Percentiles rank a stretch among this genome's conserved stretches.
Conservation (phyloP, 768 basidiomycete genomes). For the Tricholoma sp. region DNA sequence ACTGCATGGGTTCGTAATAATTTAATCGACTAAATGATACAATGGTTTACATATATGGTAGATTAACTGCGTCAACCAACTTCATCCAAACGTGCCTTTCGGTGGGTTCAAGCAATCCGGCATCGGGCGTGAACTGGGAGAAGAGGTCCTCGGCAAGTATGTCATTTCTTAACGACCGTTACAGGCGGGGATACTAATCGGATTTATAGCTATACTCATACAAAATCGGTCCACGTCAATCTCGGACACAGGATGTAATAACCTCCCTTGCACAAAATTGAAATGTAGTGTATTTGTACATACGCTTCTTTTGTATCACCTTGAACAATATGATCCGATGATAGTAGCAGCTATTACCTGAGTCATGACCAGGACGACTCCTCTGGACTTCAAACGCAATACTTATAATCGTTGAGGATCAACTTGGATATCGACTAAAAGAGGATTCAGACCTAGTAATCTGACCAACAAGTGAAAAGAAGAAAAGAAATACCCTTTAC, state of each 20-base stretch:
- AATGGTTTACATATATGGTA: conserved; percentile 11
- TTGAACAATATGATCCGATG: too few species aligned
- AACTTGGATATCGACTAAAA: too few species aligned
- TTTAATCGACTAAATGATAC: not conserved
- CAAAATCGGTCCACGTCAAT: conserved; percentile 1
- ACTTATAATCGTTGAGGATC: too few species aligned
- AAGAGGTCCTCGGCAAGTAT: not conserved
- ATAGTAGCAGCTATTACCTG: too few species aligned
- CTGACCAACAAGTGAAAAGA: too few species aligned
- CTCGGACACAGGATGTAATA: not conserved
- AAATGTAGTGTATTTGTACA: too few species aligned
- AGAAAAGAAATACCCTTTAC: too few species aligned
- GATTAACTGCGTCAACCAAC: conserved; percentile 43
- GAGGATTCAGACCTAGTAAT: too few species aligned
- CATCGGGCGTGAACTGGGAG: not conserved
- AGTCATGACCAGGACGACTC: too few species aligned
- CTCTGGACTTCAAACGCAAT: too few species aligned
- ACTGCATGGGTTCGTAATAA: conserved; percentile 58
- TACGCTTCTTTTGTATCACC: too few species aligned
- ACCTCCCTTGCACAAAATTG: not conserved
- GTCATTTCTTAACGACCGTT: not conserved
- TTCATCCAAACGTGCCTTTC: conserved; percentile 33
- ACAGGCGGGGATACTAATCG: not conserved
- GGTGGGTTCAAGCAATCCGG: conserved; percentile 3
- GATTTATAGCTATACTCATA: not conserved